Evolutionary conservation across 805 yeast species (phyloP).

Genomic region (Candida ovalis): DNA sequence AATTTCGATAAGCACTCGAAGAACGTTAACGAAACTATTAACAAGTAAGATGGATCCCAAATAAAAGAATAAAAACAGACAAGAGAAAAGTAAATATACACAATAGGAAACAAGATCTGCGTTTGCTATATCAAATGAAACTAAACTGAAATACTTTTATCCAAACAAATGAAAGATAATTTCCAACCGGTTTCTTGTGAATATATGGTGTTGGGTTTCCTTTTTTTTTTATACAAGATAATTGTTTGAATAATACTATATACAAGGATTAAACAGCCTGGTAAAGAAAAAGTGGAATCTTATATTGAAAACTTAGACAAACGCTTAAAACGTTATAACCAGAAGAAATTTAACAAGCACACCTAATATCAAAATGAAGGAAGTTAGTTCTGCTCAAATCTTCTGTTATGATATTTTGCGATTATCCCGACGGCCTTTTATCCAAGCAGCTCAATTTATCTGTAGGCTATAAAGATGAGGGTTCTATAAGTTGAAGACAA

Average conservation of each 20-base stretch:
- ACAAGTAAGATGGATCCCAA: not conserved
- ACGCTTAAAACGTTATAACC: not conserved
- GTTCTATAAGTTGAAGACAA: not conserved
- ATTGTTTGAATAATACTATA: not conserved
- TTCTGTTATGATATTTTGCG: not conserved
- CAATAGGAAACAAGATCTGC: no score
- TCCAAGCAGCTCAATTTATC: not conserved
- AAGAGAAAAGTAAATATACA: no score
- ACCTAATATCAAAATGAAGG: not conserved
- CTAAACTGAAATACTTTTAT: not conserved
- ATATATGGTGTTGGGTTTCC: not conserved
- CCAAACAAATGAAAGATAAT: not conserved
- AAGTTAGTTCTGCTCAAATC: not conserved
- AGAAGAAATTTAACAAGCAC: not conserved
- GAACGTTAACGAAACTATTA: not conserved
- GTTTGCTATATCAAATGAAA: not conserved
- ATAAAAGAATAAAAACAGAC: not conserved
- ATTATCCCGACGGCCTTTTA: not conserved
- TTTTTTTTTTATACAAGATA: not conserved
- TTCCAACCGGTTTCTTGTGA: not conserved
- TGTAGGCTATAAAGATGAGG: not conserved
- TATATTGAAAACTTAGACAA: not conserved
- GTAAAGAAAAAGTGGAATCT: not conserved
- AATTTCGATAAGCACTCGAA: not conserved
- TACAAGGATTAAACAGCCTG: slow-evolving; percentile 1